Evolutionary conservation across 106 monocot species (phyloP).

Genomic region (Triglochin maritima): DNA sequence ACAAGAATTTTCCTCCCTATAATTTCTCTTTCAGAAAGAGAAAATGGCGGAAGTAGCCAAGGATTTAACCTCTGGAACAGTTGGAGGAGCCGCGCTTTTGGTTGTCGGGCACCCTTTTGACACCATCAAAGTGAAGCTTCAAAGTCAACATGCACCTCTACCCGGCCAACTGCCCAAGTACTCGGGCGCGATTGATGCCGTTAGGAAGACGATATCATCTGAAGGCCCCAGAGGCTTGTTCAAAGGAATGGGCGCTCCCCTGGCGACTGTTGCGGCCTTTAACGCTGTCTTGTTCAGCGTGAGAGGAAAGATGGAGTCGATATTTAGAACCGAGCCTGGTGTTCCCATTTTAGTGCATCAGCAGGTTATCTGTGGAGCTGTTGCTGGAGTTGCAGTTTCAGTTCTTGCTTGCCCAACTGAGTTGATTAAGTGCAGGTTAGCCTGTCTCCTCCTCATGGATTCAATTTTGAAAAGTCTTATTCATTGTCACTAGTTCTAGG

Average conservation of each 20-base stretch:
- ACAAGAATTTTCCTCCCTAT: no score
- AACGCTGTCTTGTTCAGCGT: slow-evolving; percentile 90
- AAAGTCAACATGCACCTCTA: slow-evolving; percentile 66
- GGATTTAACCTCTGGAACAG: slow-evolving; percentile 80
- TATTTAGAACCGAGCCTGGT: slow-evolving; percentile 68
- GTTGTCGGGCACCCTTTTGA: slow-evolving; percentile 85
- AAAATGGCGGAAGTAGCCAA: slow-evolving; percentile 82
- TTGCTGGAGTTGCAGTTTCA: slow-evolving; percentile 78
- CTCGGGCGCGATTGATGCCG: slow-evolving; percentile 72
- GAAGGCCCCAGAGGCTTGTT: slow-evolving; percentile 81
- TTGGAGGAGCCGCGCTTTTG: slow-evolving; percentile 78
- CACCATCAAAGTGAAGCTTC: slow-evolving; percentile 85
- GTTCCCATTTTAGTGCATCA: slow-evolving; percentile 50
- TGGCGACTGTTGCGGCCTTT: slow-evolving; percentile 90
- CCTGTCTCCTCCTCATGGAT: background rate
- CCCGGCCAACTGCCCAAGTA: slow-evolving; percentile 57
- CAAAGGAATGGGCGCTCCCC: slow-evolving; percentile 96
- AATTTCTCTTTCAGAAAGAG: background rate
- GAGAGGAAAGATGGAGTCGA: slow-evolving; percentile 79
- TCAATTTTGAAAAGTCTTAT: background rate
- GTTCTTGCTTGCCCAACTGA: slow-evolving; percentile 91
- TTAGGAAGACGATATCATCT: slow-evolving; percentile 64
- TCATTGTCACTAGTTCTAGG: no score
- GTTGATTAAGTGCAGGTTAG: slow-evolving; percentile 85
- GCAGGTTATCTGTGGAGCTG: slow-evolving; percentile 75